phyloP scores from a whole-genome alignment of 306 rosid genomes.

The Abrus pulchellus region DNA sequence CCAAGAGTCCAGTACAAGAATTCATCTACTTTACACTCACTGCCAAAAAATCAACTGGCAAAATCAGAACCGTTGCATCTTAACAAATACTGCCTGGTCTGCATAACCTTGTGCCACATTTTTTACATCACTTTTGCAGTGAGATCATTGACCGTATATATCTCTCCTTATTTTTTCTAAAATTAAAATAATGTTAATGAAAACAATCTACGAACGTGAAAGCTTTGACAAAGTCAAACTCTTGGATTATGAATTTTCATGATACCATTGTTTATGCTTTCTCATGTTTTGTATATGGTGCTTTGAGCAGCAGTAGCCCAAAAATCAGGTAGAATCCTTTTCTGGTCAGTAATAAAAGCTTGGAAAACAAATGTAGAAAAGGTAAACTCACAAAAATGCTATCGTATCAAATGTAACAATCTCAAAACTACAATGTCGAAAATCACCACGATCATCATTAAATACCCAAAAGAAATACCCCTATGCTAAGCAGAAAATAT shows the following conservation, averaged over 20 bases:
- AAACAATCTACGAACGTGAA: background rate
- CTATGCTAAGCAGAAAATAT: background rate
- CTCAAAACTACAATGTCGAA: background rate
- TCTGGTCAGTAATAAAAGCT: no score
- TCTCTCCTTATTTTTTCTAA: background rate
- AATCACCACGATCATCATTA: background rate
- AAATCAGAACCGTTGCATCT: background rate
- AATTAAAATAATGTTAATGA: background rate
- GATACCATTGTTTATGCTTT: no score
- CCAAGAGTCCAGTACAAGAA: constrained; percentile 2
- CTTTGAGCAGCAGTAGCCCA: no score
- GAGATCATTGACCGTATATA: background rate
- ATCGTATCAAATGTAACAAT: no score
- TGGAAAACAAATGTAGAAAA: no score
- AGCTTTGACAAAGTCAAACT: background rate
- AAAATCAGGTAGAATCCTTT: no score
- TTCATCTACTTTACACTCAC: background rate
- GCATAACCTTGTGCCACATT: background rate
- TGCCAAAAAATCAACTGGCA: constrained; percentile 5
- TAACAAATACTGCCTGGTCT: background rate
- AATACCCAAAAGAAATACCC: constrained; percentile 16
- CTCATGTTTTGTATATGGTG: no score
- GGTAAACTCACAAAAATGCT: no score
- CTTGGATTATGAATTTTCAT: no score
- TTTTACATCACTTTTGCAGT: background rate